Base-by-base conservation (phyloP, 108 stramenopile genomes). In the Cyclotella sp. region DNA sequence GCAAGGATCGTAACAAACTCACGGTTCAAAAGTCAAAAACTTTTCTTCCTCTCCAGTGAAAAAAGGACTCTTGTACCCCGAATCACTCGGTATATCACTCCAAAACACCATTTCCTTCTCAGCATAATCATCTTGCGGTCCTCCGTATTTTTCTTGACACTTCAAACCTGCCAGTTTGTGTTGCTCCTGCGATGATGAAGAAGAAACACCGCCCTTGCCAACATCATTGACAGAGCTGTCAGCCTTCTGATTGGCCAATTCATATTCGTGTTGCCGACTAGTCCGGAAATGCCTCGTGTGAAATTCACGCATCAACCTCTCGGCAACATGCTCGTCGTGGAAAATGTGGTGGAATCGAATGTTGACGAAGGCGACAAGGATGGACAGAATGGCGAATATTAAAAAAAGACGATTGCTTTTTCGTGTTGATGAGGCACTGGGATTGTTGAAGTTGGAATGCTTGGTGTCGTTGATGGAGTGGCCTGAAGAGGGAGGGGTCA, bases 1-100 rank as follows among this genome's bases (percentile, higher is more conserved):
- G 21, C 1, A n/a, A 11, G 7, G 34, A 3, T 30, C 28, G 9
- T 1, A 10, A 24, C 26, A 24, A 58, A 75, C 73, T 65, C 64
- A 75, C 47, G 97, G 94, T 84, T 98, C 97, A 76, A 97, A 97
- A n/a, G 97, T 97, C 52, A 98, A 52, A 74, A 93, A 98, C 70
- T 92, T 86, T 29, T 77, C 78, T 26, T 40, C 74, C 16, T 73
- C 60, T 6, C 62, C 69, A 19, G 63, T 44, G 24, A 92, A 67
- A 72, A 95, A 95, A 7, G 92, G 90, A 64, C 84, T 86, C 24
- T 83, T 71, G 61, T 83, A 89, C 11, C 68, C 34, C 10, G 73
- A 75, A 75, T 96, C 95, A 62, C 64, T 45, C 0, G 90, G 90
- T 72, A 93, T 91, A 68, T 96, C 93, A 24, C 74, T 58, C 95